Base-by-base conservation (phyloP, 495 filamentous ascomycete genomes). In the Sporormia fimetaria region DNA sequence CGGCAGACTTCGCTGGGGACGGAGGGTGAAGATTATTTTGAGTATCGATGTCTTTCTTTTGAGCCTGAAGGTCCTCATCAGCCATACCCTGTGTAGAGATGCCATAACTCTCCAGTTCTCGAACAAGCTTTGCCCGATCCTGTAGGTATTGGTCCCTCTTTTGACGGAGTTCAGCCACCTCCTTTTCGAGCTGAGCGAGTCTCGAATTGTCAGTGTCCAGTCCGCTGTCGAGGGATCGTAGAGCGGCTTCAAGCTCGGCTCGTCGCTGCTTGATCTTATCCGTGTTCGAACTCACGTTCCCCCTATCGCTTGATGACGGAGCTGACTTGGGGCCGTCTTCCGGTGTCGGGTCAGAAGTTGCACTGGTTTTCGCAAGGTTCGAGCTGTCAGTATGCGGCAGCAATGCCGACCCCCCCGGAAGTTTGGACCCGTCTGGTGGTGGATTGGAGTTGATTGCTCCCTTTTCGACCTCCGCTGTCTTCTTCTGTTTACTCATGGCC, bases 111-210 rank as follows among this genome's bases (percentile, higher is more conserved):
- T 75, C 68, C 37, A 78, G 46, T 34, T 66, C 63, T 36, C 52
- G 38, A 14, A 59, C 28, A 15, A 65, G 49, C 10, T 35, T 40
- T 31, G 49, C 52, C 47, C 57, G 58, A 23, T 60, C 58, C 36
- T 70, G 56, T 17, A 59, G 28, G 14, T 59, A 63, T 49, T 62
- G 67, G 25, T 71, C 67, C 6, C 81, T 69, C 44, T 78, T 73
- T 5, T 66, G 63, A 42, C 80, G 62, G 6, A 86, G 62, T 17
- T 62, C 67, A 27, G 65, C 67, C 42, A 78, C 69, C 55, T 84
- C 74, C 22, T 67, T 59, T 25, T 65, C 64, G 33, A 80, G 47
- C 23, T 67, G 57, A 35, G 67, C 67, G 15, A 86, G 57, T 41
- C 64, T 73, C 2, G 60, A 57, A 12, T 17, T 32, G 17, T 42